Percentiles rank a stretch among this genome's conserved stretches.
Conservation (phyloP, 2,329 filamentous ascomycete genomes). For the Monilinia polystroma region DNA sequence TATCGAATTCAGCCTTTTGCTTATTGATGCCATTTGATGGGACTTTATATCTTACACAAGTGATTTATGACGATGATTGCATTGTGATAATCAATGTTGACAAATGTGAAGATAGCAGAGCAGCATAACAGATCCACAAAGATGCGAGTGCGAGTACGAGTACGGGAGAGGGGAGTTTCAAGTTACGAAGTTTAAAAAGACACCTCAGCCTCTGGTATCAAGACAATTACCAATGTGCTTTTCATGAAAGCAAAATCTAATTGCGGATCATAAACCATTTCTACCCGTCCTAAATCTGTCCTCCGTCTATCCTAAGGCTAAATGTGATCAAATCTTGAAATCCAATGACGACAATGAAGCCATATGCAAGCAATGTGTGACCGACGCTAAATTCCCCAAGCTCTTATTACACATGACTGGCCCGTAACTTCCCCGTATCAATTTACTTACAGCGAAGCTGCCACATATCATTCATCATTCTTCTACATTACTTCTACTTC, state of each 20-base stretch:
- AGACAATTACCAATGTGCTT: constrained; percentile 16
- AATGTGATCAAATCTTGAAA: constrained; percentile 11
- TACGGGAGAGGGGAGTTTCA: background rate
- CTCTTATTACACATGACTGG: background rate
- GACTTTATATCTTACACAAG: constrained; percentile 8
- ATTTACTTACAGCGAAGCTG: constrained; percentile 12
- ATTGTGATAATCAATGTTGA: background rate
- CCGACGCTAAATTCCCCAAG: constrained; percentile 15
- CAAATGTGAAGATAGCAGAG: background rate
- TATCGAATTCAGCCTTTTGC: constrained; percentile 22
- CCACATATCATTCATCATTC: constrained; percentile 7
- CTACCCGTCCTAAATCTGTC: background rate
- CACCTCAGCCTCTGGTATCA: background rate
- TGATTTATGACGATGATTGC: constrained; percentile 6
- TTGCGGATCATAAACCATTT: background rate
- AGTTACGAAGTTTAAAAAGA: background rate
- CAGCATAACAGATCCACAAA: background rate
- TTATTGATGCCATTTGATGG: constrained; percentile 23
- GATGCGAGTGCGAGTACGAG: constrained; percentile 5
- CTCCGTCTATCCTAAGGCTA: constrained; percentile 6
- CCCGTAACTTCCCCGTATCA: constrained; percentile 13
- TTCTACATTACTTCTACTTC: background rate
- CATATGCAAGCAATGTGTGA: constrained; percentile 2
- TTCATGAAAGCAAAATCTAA: background rate
- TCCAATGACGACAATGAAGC: constrained; percentile 2